Percentiles rank a stretch among this genome's conserved stretches.
Evolutionary conservation across 2,329 filamentous ascomycete species (phyloP).

Genomic region (Ascochyta lentis): DNA sequence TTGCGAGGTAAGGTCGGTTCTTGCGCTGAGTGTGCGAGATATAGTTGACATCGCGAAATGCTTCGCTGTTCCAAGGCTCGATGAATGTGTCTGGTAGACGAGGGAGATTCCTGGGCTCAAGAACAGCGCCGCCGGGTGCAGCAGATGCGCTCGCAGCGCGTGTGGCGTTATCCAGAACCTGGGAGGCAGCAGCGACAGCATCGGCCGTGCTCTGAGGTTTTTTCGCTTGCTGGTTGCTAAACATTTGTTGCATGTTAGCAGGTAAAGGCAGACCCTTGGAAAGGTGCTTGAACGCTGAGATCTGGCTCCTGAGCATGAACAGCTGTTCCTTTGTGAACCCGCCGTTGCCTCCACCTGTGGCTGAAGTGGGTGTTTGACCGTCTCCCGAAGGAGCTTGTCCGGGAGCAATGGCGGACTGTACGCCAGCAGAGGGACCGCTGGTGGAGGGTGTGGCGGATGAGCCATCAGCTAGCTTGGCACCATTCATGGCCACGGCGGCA

Average conservation of each 20-base stretch:
- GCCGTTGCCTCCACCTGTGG: slow-evolving; percentile 27
- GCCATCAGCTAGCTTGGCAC: slow-evolving; percentile 48
- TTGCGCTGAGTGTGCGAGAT: slow-evolving; percentile 77
- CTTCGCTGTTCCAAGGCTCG: slow-evolving; percentile 45
- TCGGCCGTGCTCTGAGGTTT: slow-evolving; percentile 52
- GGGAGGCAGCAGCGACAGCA: slow-evolving; percentile 51
- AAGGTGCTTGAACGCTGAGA: slow-evolving; percentile 87
- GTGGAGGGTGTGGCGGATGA: slow-evolving; percentile 30
- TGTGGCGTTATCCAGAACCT: slow-evolving; percentile 61
- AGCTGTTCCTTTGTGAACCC: slow-evolving; percentile 71
- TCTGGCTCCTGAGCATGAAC: slow-evolving; percentile 79
- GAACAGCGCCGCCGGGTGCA: slow-evolving; percentile 50
- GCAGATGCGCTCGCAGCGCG: slow-evolving; percentile 50
- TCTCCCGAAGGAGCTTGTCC: slow-evolving; percentile 49
- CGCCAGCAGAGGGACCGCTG: slow-evolving; percentile 30
- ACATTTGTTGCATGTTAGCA: slow-evolving; percentile 76
- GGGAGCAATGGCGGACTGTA: slow-evolving; percentile 34
- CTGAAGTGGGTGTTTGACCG: slow-evolving; percentile 42
- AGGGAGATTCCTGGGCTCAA: slow-evolving; percentile 34
- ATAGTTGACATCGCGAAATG: slow-evolving; percentile 73
- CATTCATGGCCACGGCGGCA: slow-evolving; percentile 53
- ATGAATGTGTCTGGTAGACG: slow-evolving; percentile 63
- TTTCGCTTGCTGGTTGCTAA: slow-evolving; percentile 77
- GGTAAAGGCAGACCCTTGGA: slow-evolving; percentile 87
- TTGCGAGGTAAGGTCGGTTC: slow-evolving; percentile 81